Base-by-base conservation (phyloP, 176 grass and related monocot genomes). In the Paspalum notatum region DNA sequence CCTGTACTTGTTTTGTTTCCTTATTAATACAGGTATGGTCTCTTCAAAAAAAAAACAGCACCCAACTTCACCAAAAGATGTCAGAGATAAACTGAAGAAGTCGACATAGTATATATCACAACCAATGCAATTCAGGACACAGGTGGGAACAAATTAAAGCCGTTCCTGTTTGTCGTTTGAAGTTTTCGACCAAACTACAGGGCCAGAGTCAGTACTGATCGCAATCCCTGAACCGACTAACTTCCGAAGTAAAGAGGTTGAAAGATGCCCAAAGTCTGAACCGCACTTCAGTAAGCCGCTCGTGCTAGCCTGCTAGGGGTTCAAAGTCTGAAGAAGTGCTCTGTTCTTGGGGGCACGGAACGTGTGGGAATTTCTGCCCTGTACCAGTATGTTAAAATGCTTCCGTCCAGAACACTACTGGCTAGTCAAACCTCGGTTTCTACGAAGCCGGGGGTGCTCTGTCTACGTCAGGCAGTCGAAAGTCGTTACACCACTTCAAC, bases 141-240 rank as follows among this genome's bases (percentile, higher is more conserved):
- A 2, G 32, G 2, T 32, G 32, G 32, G 32, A 32, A 32, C 9
- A 76, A 77, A 20, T 24, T 63, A 24, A 6, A 38, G 8, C n/a
- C 40, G 25, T 7, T 46, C 52, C 18, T 39, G 13, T 49, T n/a
- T n/a, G n/a, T n/a, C n/a, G n/a, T n/a, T 20, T n/a, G 9, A 12
- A 20, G 56, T 24, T 54, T 12, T n/a, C 26, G 70, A 14, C 25
- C 12, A 27, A 16, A 38, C 12, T 16, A 76, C 40, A 58, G 18
- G 24, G 5, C 17, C 62, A 76, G 41, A 84, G 12, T 21, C 15
- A 76, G 1, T 76, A 72, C 27, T 62, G 50, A 82, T 71, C 56
- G 38, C 48, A 72, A 71, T 24, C 24, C 9, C 13, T 13, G 54
- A 59, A 80, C 63, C 21, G 8, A 71, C 52, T 41, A 81, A 39